Evolutionary conservation across 345 rosid species (phyloP), one percentile per base, ranked within the genome.

Genomic region (Cochlearia excelsa): DNA sequence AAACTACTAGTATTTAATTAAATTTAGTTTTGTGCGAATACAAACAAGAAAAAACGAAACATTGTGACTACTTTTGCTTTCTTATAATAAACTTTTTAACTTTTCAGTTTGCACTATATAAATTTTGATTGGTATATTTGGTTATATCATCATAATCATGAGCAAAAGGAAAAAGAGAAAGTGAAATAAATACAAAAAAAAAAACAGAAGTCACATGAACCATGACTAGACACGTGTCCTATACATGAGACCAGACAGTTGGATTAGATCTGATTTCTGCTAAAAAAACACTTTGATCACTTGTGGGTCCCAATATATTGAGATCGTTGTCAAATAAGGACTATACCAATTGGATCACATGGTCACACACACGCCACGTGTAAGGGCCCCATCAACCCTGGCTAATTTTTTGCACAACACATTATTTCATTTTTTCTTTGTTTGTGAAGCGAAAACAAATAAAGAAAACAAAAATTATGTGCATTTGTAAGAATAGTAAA

Each of bases 321-420:
- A 56, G 28, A 56, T 56, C 64, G 8, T 55, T 28, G 38, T 48
- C 63, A 28, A 41, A 49, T 56, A 41, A 6, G 41, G 57, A 63
- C 58, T 62, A 46, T 26, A 38, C 62, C 46, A 54, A 31, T 69
- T 31, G 57, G 38, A 54, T 68, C 73, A 69, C 68, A 61, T 69
- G 73, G 62, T 61, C 8, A 7, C 30, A 1, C 37, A 53, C 8
- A 16, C 6, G 67, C 63, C 73, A 69, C 45, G 63, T 61, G 57
- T 40, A 26, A 30, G 37, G 63, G 4, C 27, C 63, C 61, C 45
- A 33, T n/a, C n/a, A n/a, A n/a, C n/a, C n/a, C n/a, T n/a, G n/a
- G n/a, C n/a, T n/a, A n/a, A n/a, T n/a, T n/a, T n/a, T n/a, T n/a
- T n/a, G n/a, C n/a, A n/a, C n/a, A n/a, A n/a, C n/a, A n/a, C n/a